phyloP scores from a whole-genome alignment of 2,329 filamentous ascomycete species.

The Monosporascus sp. region DNA sequence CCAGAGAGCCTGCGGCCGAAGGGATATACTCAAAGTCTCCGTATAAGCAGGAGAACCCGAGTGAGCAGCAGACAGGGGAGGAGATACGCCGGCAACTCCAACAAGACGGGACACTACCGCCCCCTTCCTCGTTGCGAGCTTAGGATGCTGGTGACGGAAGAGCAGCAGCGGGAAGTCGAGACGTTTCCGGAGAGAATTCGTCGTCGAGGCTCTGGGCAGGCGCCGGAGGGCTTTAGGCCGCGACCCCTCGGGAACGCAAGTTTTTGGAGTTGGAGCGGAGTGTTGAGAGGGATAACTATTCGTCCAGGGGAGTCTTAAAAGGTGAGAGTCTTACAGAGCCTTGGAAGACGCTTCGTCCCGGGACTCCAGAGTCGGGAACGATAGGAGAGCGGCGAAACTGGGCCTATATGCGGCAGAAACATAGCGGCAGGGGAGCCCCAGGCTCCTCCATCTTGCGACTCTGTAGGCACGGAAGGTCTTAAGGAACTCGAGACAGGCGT shows the following conservation, averaged over 20 bases:
- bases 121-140: slow-evolving; percentile 23
- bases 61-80: slow-evolving; percentile 43
- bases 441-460: not conserved
- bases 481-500: not conserved
- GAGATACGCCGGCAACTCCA: slow-evolving; percentile 52
- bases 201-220: not conserved
- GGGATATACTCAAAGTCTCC: slow-evolving; percentile 19
- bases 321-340: not conserved
- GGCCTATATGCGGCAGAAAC: not conserved
- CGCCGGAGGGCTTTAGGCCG: not conserved
- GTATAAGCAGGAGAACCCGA: slow-evolving; percentile 33
- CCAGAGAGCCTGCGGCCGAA: slow-evolving; percentile 20
- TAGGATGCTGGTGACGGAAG: slow-evolving; percentile 8
- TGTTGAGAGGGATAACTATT: not conserved
- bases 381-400: not conserved
- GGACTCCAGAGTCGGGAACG: not conserved
- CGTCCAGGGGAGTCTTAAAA: not conserved
- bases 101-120: slow-evolving; percentile 29
- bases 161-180: not conserved
- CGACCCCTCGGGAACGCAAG: not conserved
- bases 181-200: not conserved
- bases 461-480: not conserved
- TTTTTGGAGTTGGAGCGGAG: not conserved
- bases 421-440: not conserved
- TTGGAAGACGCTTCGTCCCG: not conserved